Evolutionary conservation across 495 filamentous ascomycete species (phyloP).

Genomic region (Lineolata rhizophorae): DNA sequence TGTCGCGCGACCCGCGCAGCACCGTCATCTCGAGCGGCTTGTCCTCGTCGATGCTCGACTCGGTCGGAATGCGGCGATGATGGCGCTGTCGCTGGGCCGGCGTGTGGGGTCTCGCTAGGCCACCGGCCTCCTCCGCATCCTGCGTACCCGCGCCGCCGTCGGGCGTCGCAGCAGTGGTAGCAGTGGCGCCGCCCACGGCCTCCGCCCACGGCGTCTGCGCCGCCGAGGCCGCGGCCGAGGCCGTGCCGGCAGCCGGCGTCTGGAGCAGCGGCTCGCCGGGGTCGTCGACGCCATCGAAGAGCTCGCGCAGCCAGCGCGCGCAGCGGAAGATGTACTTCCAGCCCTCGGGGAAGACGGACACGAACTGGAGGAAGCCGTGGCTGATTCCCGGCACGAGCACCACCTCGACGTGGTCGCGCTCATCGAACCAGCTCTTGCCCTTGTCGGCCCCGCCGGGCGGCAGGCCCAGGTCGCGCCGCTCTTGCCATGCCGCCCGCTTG

Average conservation of each 20-base stretch:
- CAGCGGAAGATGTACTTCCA: conserved; percentile 61
- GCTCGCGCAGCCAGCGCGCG: conserved; percentile 52
- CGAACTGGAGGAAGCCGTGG: conserved; percentile 89
- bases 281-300: conserved; percentile 33
- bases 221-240: conserved; percentile 1
- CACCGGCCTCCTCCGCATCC: neutral
- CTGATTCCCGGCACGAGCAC: conserved; percentile 66
- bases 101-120: neutral
- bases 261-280: neutral
- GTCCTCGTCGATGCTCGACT: conserved; percentile 64
- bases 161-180: neutral
- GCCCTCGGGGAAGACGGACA: conserved; percentile 60
- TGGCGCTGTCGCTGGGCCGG: conserved; percentile 9
- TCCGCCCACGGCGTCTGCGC: conserved; percentile 1
- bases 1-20: conserved; percentile 7
- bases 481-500: conserved; percentile 44
- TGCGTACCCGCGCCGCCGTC: neutral
- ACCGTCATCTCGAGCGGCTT: conserved; percentile 59
- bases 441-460: conserved; percentile 8
- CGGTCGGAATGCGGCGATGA: conserved; percentile 22
- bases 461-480: conserved; percentile 40
- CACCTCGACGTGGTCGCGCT: conserved; percentile 60
- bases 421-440: conserved; percentile 38
- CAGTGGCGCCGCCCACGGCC: neutral
- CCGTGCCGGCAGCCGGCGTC: conserved; percentile 6